A percentile compares a stretch with the other conserved stretches of the same genome.
Conservation (phyloP, 2,329 filamentous ascomycete genomes). For the Orbilia brochopaga region DNA sequence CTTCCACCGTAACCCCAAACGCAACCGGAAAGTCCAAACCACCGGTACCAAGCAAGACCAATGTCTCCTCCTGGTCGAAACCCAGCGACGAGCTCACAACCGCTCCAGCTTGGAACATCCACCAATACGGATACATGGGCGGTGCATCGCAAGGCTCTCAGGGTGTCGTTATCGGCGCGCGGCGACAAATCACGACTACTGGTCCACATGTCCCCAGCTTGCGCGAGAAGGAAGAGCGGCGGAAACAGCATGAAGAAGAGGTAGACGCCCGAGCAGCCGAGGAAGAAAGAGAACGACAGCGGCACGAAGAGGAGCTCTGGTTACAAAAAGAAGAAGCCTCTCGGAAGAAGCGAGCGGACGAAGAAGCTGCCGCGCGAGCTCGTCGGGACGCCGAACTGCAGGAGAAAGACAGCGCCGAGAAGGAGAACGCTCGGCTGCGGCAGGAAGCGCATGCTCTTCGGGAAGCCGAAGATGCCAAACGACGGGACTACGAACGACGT, state of each 20-base stretch:
- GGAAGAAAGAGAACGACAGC: constrained; percentile 60
- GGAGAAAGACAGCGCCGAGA: constrained; percentile 62
- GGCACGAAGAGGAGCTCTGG: constrained; percentile 61
- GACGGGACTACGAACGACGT: constrained; percentile 34
- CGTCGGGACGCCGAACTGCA: constrained; percentile 60
- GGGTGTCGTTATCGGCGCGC: constrained; percentile 87
- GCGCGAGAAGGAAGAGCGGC: constrained; percentile 79
- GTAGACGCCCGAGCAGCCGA: constrained; percentile 63
- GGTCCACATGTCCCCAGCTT: constrained; percentile 78
- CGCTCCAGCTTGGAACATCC: constrained; percentile 94
- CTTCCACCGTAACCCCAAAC: constrained; percentile 57
- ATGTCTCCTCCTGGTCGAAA: constrained; percentile 88
- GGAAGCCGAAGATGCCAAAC: constrained; percentile 38
- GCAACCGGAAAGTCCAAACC: constrained; percentile 34
- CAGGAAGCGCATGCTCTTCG: constrained; percentile 60
- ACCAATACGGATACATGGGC: constrained; percentile 98
- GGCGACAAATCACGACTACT: constrained; percentile 88
- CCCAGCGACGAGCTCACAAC: constrained; percentile 79
- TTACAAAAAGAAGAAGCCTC: constrained; percentile 55
- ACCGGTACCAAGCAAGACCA: constrained; percentile 56
- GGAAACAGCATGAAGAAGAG: constrained; percentile 67
- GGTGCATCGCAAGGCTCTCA: constrained; percentile 95
- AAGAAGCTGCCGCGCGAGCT: constrained; percentile 58
- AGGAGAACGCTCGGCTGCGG: constrained; percentile 63
- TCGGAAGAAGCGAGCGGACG: constrained; percentile 65